Conservation (phyloP, 2,329 filamentous ascomycete genomes). For the Nigrospora oryzae region DNA sequence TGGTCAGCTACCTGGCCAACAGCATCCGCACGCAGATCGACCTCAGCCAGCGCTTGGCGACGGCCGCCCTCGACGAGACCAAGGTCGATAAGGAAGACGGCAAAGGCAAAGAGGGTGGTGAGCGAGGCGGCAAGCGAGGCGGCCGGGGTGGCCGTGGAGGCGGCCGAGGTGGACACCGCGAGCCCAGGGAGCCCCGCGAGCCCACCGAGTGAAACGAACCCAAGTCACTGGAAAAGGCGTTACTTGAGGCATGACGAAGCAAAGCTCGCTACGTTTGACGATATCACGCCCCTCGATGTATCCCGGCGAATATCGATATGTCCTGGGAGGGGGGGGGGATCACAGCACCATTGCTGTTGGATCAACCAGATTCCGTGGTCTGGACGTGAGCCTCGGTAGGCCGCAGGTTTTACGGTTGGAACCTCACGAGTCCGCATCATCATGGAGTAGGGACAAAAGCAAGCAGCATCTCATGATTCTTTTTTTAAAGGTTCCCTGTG, state of each 20-base stretch:
- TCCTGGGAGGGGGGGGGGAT: not conserved
- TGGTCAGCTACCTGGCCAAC: conserved; percentile 97
- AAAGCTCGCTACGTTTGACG: not conserved
- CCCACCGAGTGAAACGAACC: conserved; percentile 23
- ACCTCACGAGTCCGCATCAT: not conserved
- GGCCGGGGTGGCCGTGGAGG: conserved; percentile 27
- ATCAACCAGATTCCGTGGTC: too few species aligned
- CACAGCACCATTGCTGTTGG: too few species aligned
- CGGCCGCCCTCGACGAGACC: conserved; percentile 52
- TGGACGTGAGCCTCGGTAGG: too few species aligned
- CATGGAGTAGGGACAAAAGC: conserved; percentile 3
- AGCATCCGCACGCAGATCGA: conserved; percentile 99
- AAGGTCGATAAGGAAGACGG: conserved; percentile 32
- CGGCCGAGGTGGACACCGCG: conserved; percentile 34
- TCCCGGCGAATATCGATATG: not conserved
- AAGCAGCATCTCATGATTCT: conserved; percentile 2
- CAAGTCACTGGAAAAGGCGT: not conserved
- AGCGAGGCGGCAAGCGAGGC: conserved; percentile 33
- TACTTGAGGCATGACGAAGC: not conserved
- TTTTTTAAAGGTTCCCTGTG: not conserved
- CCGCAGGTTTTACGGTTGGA: too few species aligned
- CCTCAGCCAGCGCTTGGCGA: conserved; percentile 88
- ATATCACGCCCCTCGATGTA: not conserved
- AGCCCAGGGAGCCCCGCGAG: conserved; percentile 42
- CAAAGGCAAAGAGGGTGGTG: conserved; percentile 30